These are phyloP conservation scores for Achlya hypogyna DNA, from an alignment of 352 stramenopile genomes.

Conservation along the genomic window DNA sequence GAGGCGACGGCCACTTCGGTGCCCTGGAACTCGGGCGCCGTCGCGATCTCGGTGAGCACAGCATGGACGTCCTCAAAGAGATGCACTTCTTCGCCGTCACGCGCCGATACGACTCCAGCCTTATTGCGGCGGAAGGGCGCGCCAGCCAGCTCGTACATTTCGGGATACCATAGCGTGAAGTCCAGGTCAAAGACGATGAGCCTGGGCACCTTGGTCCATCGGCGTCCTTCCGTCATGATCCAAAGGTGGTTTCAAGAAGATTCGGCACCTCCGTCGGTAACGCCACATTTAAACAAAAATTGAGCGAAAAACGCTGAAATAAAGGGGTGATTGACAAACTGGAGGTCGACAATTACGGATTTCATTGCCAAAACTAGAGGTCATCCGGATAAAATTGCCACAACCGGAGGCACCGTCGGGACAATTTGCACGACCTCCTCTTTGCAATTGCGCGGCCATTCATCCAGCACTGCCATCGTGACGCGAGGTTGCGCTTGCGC, in stretches of 20 bases:
- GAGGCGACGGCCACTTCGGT: conserved; percentile 64
- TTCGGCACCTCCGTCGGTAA: neutral
- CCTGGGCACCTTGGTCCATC: conserved; percentile 43
- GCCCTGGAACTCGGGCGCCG: conserved; percentile 49
- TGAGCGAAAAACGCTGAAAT: too few relatives aligned
- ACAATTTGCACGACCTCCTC: too few relatives aligned
- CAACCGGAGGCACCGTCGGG: too few relatives aligned
- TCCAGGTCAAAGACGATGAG: conserved; percentile 71
- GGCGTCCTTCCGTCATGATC: neutral
- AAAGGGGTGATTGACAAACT: too few relatives aligned
- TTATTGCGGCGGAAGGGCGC: conserved; percentile 63
- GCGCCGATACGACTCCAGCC: conserved; percentile 55
- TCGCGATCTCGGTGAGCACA: conserved; percentile 63
- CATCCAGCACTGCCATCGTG: too few relatives aligned
- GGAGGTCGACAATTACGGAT: too few relatives aligned
- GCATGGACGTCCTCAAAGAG: conserved; percentile 63
- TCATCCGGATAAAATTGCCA: too few relatives aligned
- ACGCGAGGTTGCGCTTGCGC: too few relatives aligned
- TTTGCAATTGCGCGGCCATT: too few relatives aligned
- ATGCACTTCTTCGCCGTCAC: conserved; percentile 62
- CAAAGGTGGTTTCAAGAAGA: neutral
- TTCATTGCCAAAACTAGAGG: too few relatives aligned
- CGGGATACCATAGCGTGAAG: conserved; percentile 71
- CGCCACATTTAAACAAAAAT: neutral
- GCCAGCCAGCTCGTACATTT: conserved; percentile 81